Evolutionary conservation across 345 rosid species (phyloP).

Genomic region (Brassica rapa): DNA sequence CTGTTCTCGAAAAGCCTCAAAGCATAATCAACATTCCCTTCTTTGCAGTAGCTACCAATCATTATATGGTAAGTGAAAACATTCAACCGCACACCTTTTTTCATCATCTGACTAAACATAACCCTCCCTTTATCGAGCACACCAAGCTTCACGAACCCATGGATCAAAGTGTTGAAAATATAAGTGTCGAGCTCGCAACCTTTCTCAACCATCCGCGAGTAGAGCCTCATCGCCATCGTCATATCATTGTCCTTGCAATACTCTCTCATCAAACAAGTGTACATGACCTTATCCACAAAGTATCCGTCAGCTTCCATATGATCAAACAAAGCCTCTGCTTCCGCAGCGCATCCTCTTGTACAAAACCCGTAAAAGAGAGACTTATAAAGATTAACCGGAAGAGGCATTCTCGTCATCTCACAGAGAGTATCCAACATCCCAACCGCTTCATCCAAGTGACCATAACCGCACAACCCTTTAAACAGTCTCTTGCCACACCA

Average conservation of each 20-base stretch:
- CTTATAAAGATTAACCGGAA: constrained; percentile 52
- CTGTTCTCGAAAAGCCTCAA: constrained; percentile 44
- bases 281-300: constrained; percentile 61
- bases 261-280: constrained; percentile 55
- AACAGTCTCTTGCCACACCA: constrained; percentile 52
- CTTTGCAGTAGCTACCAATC: constrained; percentile 60
- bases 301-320: constrained; percentile 61
- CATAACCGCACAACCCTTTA: constrained; percentile 52
- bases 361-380: constrained; percentile 69
- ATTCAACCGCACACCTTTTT: constrained; percentile 43
- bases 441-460: constrained; percentile 55
- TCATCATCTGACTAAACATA: constrained; percentile 48
- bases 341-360: constrained; percentile 46
- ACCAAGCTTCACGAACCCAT: constrained; percentile 58
- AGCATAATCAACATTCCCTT: constrained; percentile 58
- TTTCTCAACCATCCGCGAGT: constrained; percentile 60
- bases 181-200: constrained; percentile 56
- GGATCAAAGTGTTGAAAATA: constrained; percentile 62
- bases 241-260: constrained; percentile 56
- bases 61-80: constrained; percentile 53
- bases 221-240: constrained; percentile 63
- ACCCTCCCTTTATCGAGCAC: constrained; percentile 51
- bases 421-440: constrained; percentile 50
- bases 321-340: constrained; percentile 57
- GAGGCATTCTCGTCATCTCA: constrained; percentile 44